Percentiles rank a stretch among this genome's conserved stretches.
phyloP scores from a whole-genome alignment of 2,329 filamentous ascomycete genomes.

The Botryosphaeria agaves region DNA sequence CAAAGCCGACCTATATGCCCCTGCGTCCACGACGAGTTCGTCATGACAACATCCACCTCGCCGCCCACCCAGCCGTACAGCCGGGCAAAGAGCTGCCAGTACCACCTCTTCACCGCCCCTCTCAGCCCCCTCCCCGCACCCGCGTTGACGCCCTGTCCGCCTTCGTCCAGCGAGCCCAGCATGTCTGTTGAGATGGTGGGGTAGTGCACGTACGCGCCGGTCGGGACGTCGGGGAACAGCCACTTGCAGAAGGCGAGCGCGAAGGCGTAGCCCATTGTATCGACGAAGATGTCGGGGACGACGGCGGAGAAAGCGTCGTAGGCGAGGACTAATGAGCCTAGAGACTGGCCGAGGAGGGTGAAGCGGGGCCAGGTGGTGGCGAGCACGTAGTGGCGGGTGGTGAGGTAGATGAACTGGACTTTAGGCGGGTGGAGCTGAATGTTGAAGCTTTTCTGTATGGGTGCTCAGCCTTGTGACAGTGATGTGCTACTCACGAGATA shows the following conservation, averaged over 20 bases:
- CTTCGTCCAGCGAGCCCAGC: slow-evolving; percentile 58
- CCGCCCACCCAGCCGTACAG: slow-evolving; percentile 72
- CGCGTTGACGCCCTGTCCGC: slow-evolving; percentile 60
- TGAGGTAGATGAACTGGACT: slow-evolving; percentile 78
- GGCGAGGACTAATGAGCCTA: slow-evolving; percentile 73
- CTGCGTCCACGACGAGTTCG: slow-evolving; percentile 91
- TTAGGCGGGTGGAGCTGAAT: slow-evolving; percentile 73
- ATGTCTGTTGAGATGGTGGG: slow-evolving; percentile 98
- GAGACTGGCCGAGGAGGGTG: slow-evolving; percentile 82
- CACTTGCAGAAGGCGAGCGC: slow-evolving; percentile 65
- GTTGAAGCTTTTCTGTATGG: slow-evolving; percentile 63
- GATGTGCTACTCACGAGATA: no score
- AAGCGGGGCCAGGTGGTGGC: slow-evolving; percentile 80
- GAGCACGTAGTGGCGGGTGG: slow-evolving; percentile 71
- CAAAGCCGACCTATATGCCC: slow-evolving; percentile 66
- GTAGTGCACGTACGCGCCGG: slow-evolving; percentile 91
- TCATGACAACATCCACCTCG: slow-evolving; percentile 86
- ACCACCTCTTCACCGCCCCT: slow-evolving; percentile 56
- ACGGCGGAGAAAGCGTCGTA: slow-evolving; percentile 89
- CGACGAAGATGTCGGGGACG: slow-evolving; percentile 84
- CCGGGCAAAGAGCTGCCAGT: slow-evolving; percentile 74
- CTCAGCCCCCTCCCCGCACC: slow-evolving; percentile 58
- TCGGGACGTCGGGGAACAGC: slow-evolving; percentile 66
- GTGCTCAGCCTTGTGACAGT: slow-evolving; percentile 4
- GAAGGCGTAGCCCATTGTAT: slow-evolving; percentile 98